These are phyloP conservation scores for Sporothrix pseudoabietina DNA, from an alignment of 2,329 filamentous ascomycete genomes.

Conservation along the genomic window DNA sequence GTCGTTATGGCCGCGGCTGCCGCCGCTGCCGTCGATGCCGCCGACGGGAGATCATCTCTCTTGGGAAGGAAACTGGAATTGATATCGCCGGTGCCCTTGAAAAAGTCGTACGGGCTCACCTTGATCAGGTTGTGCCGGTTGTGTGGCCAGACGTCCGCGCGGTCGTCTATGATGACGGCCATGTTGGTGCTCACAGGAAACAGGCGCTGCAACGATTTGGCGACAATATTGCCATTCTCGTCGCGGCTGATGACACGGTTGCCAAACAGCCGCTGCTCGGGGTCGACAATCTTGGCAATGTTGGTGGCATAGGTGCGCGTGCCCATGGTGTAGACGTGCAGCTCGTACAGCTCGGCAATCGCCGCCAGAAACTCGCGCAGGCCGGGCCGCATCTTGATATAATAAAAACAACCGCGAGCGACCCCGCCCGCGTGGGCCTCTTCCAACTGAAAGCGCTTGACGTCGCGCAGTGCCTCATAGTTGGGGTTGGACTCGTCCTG, in stretches of 20 bases:
- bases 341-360: slow-evolving; percentile 80
- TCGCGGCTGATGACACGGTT: slow-evolving; percentile 95
- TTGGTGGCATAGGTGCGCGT: slow-evolving; percentile 93
- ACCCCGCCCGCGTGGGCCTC: slow-evolving; percentile 72
- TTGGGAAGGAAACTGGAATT: slow-evolving; percentile 97
- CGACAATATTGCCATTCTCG: slow-evolving; percentile 90
- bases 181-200: slow-evolving; percentile 98
- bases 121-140: slow-evolving; percentile 94
- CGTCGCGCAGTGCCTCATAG: slow-evolving; percentile 84
- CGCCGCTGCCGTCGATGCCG: slow-evolving; percentile 8
- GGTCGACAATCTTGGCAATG: slow-evolving; percentile 91
- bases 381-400: slow-evolving; percentile 94
- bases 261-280: slow-evolving; percentile 83
- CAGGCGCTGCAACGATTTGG: slow-evolving; percentile 84
- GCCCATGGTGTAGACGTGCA: slow-evolving; percentile 99
- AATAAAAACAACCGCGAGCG: slow-evolving; percentile 83
- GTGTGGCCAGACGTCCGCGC: slow-evolving; percentile 89
- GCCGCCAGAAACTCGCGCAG: slow-evolving; percentile 77
- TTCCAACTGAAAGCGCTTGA: slow-evolving; percentile 86
- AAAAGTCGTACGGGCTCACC: slow-evolving; percentile 94
- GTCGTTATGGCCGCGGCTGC: background rate
- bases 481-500: slow-evolving; percentile 86
- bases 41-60: slow-evolving; percentile 55
- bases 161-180: slow-evolving; percentile 98
- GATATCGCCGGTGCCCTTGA: slow-evolving; percentile 96